Evolutionary conservation across 1,284 basidiomycete genomes (phyloP).

Genomic region (Cerrena zonata): DNA sequence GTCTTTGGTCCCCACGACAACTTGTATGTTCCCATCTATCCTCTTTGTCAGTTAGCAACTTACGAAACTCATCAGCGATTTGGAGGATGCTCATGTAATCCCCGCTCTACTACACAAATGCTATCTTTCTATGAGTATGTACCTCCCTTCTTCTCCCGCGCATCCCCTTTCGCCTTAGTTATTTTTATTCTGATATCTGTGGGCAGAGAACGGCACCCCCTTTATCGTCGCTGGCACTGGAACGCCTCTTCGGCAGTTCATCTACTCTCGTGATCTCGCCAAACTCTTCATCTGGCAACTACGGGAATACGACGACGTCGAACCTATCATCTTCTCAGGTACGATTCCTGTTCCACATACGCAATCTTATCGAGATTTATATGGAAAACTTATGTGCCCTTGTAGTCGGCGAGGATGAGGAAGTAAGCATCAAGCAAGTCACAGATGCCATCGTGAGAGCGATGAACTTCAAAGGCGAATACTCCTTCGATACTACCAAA

Average conservation of each 20-base stretch:
- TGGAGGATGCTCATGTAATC: slow-evolving; percentile 87
- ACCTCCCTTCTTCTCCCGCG: not conserved
- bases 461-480: slow-evolving; percentile 69
- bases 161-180: slow-evolving; percentile 1
- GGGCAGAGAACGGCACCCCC: slow-evolving; percentile 70
- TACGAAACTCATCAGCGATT: slow-evolving; percentile 52
- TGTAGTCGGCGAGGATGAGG: slow-evolving; percentile 82
- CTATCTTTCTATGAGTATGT: slow-evolving; percentile 76
- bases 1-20: slow-evolving; percentile 83
- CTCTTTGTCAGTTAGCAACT: not conserved
- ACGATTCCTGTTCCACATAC: slow-evolving; percentile 13
- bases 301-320: slow-evolving; percentile 81
- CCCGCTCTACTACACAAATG: slow-evolving; percentile 87
- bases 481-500: slow-evolving; percentile 61
- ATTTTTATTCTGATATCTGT: not conserved
- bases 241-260: slow-evolving; percentile 86
- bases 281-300: slow-evolving; percentile 90
- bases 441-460: slow-evolving; percentile 80
- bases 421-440: slow-evolving; percentile 81
- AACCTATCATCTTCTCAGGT: slow-evolving; percentile 85
- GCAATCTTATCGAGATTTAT: not conserved
- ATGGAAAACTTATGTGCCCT: too few relatives aligned
- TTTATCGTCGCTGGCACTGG: slow-evolving; percentile 83
- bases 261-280: slow-evolving; percentile 88
- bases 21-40: slow-evolving; percentile 42